phyloP scores from a whole-genome alignment of 768 basidiomycete genomes.

The Tricholoma sp. region DNA sequence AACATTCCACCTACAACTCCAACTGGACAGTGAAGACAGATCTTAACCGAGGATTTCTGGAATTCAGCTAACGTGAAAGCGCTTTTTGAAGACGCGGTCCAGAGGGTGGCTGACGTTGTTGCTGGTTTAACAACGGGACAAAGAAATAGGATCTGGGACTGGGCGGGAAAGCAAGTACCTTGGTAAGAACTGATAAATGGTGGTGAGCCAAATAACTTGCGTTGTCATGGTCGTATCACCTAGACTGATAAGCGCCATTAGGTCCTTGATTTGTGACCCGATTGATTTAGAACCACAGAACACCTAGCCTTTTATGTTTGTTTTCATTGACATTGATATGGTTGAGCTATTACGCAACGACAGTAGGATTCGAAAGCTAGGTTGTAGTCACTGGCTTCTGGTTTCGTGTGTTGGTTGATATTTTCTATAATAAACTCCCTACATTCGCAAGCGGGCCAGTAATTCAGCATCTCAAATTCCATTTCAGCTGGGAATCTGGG shows the following conservation, averaged over 20 bases:
- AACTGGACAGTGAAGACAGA: slow-evolving; percentile 52
- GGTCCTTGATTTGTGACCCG: neutral
- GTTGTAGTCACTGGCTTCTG: too few relatives aligned
- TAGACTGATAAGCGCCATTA: neutral
- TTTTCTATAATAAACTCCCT: too few relatives aligned
- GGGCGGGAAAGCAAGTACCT: slow-evolving; percentile 46
- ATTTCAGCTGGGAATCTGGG: too few relatives aligned
- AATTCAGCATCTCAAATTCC: too few relatives aligned
- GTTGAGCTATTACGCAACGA: too few relatives aligned
- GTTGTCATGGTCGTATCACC: neutral
- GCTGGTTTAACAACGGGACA: slow-evolving; percentile 31
- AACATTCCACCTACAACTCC: slow-evolving; percentile 52
- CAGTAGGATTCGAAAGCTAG: too few relatives aligned
- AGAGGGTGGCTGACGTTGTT: slow-evolving; percentile 42
- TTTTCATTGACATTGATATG: neutral
- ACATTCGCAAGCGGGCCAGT: too few relatives aligned
- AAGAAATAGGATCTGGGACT: slow-evolving; percentile 54
- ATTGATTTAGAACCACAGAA: too few relatives aligned
- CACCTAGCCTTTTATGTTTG: too few relatives aligned
- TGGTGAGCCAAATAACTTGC: neutral
- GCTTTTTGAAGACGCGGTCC: slow-evolving; percentile 45
- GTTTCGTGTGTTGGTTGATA: too few relatives aligned
- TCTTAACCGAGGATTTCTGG: slow-evolving; percentile 52
- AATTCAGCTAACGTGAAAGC: slow-evolving; percentile 28
- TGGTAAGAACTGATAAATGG: slow-evolving; percentile 18